Conservation (phyloP, 345 rosid genomes). For the Euphorbia peplus region DNA sequence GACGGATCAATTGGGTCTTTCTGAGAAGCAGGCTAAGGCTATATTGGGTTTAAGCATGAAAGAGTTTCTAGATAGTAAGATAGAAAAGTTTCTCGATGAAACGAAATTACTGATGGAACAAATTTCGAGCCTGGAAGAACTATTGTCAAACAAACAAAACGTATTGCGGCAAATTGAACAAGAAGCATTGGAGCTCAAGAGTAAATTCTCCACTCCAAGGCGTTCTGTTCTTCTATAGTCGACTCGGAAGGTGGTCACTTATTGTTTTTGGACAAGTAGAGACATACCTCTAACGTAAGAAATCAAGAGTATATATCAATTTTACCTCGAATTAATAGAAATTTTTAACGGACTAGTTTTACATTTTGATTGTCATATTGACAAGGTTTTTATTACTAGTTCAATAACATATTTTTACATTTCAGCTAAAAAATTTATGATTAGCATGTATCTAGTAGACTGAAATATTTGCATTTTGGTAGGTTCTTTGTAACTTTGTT, state of each 20-base stretch:
- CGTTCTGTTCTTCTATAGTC: constrained; percentile 73
- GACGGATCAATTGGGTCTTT: constrained; percentile 55
- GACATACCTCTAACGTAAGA: too few species aligned
- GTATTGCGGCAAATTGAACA: constrained; percentile 80
- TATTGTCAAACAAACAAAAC: constrained; percentile 67
- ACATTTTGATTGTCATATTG: too few species aligned
- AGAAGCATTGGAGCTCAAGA: constrained; percentile 83
- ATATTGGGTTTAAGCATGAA: constrained; percentile 79
- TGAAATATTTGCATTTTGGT: too few species aligned
- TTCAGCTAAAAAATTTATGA: too few species aligned
- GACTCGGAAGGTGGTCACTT: constrained; percentile 82
- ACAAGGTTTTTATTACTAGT: too few species aligned
- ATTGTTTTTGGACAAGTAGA: too few species aligned
- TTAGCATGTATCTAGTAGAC: too few species aligned
- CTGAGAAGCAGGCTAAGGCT: constrained; percentile 91
- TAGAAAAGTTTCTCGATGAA: constrained; percentile 72
- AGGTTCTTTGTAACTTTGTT: too few species aligned
- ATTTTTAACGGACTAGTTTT: too few species aligned
- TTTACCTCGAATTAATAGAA: too few species aligned
- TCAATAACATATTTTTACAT: too few species aligned
- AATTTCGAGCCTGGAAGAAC: constrained; percentile 64
- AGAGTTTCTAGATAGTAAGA: constrained; percentile 34
- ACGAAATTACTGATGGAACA: constrained; percentile 58
- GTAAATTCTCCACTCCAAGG: constrained; percentile 67
- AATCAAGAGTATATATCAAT: too few species aligned